Base-by-base conservation (phyloP, 2,329 filamentous ascomycete genomes). In the Talaromyces sp. region DNA sequence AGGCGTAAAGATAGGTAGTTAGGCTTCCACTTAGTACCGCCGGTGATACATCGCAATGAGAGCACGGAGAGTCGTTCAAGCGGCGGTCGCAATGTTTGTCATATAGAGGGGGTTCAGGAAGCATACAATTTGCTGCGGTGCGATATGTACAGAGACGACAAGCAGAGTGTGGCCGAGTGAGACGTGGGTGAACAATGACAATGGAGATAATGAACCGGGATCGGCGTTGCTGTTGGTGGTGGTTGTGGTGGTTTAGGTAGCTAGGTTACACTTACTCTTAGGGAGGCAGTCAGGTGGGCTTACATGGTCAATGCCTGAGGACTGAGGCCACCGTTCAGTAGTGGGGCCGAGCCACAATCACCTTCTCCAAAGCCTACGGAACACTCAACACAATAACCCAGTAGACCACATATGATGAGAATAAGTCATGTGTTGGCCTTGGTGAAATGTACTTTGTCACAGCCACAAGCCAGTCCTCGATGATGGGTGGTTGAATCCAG, bases 11-110 rank as follows among this genome's bases (percentile, higher is more conserved):
- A 66, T 22, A 56, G 57, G 37, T 58, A 52, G 57, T 45, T 54
- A 57, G 61, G 50, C 61, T 63, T 57, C 50, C 41, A 62, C 61
- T 63, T 62, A 66, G 56, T 48, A 65, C 64, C 43, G 47, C 64
- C 7, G 37, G 47, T 19, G 65, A 56, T 31, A 57, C 63, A 65
- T 61, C 48, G 57, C 56, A 60, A 47, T 37, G 7, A 27, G 35
- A 52, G 52, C 22, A 52, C 62, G n/a, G 13, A 22, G 43, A n/a
- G 47, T 60, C 43, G 47, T 60, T 48, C 16, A 54, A 24, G 54
- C 31, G 19, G 27, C 31, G 35, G 43, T 60, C 16, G 52, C 35
- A 39, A 47, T 57, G 43, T 24, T 45, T 35, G 24, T 35, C 50
- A 39, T 37, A 52, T 50, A 2, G 35, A 10, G 2, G 35, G 13